Evolutionary conservation across 108 stramenopile genomes (phyloP).

Genomic region (Skeletonema costatum): DNA sequence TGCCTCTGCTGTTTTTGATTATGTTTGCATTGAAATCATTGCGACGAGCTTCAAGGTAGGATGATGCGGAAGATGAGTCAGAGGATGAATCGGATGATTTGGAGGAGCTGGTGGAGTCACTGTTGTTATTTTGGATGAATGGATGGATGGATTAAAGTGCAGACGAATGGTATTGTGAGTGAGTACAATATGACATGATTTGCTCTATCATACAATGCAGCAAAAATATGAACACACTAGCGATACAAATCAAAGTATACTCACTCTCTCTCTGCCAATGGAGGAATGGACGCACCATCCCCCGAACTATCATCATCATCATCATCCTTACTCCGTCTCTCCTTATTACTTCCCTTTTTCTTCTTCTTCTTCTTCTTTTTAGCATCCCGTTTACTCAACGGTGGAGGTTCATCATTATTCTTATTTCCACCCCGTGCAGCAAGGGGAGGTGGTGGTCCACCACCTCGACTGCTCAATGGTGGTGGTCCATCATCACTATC

Average conservation of each 20-base stretch:
- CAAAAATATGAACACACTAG: too few relatives aligned
- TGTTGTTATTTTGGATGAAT: neutral
- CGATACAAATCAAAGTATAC: neutral
- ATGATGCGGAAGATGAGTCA: neutral
- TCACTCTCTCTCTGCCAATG: neutral
- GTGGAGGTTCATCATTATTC: neutral
- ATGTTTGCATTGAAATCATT: neutral
- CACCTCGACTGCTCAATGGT: neutral
- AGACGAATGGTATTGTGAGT: neutral
- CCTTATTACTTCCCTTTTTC: neutral
- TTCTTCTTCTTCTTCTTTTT: neutral
- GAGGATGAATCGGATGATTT: neutral
- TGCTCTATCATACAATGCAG: too few relatives aligned
- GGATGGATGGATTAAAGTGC: neutral
- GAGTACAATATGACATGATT: too few relatives aligned
- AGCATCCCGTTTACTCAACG: neutral
- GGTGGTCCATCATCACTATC: neutral
- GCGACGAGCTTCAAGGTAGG: neutral
- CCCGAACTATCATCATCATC: neutral
- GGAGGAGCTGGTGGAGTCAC: neutral
- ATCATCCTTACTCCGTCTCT: neutral
- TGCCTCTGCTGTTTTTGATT: neutral
- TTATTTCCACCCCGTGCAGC: neutral
- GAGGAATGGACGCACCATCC: neutral
- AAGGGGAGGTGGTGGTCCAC: too few relatives aligned